Conservation (phyloP, 1,284 basidiomycete species). For the Sporisorium reilianum region DNA sequence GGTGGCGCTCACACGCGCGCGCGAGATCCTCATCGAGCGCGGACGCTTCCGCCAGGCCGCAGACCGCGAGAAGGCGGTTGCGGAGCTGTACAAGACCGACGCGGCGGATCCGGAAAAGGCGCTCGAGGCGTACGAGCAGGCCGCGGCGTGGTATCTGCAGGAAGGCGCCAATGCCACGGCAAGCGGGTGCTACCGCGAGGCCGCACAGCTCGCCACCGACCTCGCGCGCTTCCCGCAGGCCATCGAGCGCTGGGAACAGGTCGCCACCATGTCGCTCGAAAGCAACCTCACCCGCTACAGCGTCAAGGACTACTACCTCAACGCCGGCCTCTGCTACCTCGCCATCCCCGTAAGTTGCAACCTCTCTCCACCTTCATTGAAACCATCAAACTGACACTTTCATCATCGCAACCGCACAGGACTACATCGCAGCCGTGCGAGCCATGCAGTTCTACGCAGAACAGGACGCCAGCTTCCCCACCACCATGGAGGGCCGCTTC, state of each 20-base stretch:
- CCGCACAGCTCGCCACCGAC: constrained; percentile 92
- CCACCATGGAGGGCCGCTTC: constrained; percentile 67
- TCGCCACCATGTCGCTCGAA: constrained; percentile 85
- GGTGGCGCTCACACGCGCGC: constrained; percentile 86
- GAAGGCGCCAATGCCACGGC: constrained; percentile 96
- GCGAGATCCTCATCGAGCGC: constrained; percentile 82
- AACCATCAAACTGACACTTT: no score
- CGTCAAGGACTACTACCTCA: constrained; percentile 97
- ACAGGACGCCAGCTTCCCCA: constrained; percentile 65
- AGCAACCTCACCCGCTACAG: constrained; percentile 95
- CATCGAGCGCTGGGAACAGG: constrained; percentile 88
- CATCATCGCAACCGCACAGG: constrained; percentile 20
- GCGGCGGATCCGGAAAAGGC: constrained; percentile 80
- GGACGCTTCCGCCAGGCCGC: constrained; percentile 97
- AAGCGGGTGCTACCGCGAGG: constrained; percentile 94
- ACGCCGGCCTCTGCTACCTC: constrained; percentile 86
- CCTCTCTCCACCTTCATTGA: no score
- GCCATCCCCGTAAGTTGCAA: constrained; percentile 82
- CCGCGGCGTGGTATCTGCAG: constrained; percentile 96
- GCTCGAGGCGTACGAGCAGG: constrained; percentile 89
- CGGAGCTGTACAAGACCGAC: constrained; percentile 85
- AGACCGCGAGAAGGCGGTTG: constrained; percentile 89
- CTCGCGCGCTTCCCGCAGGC: constrained; percentile 86
- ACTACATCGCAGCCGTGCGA: constrained; percentile 63
- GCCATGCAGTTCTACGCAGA: constrained; percentile 68